Base-by-base conservation (phyloP, 2,329 filamentous ascomycete genomes). In the Knufia fluminis region DNA sequence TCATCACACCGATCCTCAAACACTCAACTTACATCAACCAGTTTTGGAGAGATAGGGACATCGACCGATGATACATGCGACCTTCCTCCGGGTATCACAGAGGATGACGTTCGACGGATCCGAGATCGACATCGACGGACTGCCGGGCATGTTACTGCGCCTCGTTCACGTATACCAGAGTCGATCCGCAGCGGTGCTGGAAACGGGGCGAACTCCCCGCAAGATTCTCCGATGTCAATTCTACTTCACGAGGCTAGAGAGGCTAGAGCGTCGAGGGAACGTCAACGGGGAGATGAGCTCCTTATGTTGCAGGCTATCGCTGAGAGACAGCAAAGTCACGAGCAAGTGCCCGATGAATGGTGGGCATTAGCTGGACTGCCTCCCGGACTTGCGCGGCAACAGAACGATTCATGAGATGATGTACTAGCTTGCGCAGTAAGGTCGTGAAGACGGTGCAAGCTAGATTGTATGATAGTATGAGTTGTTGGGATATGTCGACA, bases 331-430 rank as follows among this genome's bases (percentile, higher is more conserved):
- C 79, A 82, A 28, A 75, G 78, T 16, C 73, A 85, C 20, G 78
- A 86, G 60, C 85, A 90, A 58, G 83, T 92, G 48, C 84, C 86
- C 0, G 86, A 92, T 53, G 82, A 87, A 55, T 90, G 84, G 80
- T 94, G 87, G 87, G 78, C 79, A 51, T 76, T 79, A 59, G 82
- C 76, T 51, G 83, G 83, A 36, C 73, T 86, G 19, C 45, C 44
- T 14, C 22, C 44, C 8, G 26, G 32, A 14, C 32, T 46, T n/a
- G 28, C 14, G 12, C 36, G 44, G 33, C 19, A 26, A 16, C 19
- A 36, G 10, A 24, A 24, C 19, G 31, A 48, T 32, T 31, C n/a
- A 40, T 39, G 45, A 40, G 6, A 19, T 6, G 14, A 22, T 22
- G 12, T 3, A 22, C 16, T 14, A n/a, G 7, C 35, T 19, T 41